phyloP scores from a whole-genome alignment of 192 early-diverging fungal genomes.

The Coemansia sp. region DNA sequence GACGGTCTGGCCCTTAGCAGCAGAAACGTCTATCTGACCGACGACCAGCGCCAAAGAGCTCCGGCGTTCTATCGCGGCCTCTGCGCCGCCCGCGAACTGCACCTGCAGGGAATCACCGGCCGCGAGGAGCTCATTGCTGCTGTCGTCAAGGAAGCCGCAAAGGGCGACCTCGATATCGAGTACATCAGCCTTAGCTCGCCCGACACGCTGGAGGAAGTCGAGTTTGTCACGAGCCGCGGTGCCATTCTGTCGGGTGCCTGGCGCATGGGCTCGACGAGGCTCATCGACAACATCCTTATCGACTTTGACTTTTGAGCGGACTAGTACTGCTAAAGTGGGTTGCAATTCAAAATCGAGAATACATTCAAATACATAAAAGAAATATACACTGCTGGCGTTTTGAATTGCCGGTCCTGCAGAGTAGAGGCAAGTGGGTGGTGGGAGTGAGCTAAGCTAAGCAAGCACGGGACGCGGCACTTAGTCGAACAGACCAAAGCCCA shows the following conservation, averaged over 20 bases:
- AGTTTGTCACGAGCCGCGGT: constrained; percentile 51
- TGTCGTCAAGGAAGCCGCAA: constrained; percentile 41
- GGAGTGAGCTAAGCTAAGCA: no score
- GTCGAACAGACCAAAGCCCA: constrained; percentile 92
- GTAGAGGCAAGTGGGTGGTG: no score
- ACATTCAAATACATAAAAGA: background rate
- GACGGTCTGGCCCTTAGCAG: constrained; percentile 90
- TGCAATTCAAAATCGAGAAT: background rate
- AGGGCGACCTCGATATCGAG: constrained; percentile 63
- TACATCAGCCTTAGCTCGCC: constrained; percentile 82
- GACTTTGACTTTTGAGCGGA: constrained; percentile 51
- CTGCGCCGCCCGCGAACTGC: constrained; percentile 51
- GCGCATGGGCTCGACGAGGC: constrained; percentile 78
- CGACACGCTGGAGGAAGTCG: constrained; percentile 58
- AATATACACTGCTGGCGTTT: background rate
- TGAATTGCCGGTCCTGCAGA: no score
- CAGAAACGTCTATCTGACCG: constrained; percentile 80
- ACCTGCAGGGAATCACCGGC: constrained; percentile 19
- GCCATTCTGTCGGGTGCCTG: constrained; percentile 85
- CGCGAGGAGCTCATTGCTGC: constrained; percentile 47
- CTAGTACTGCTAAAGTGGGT: no score
- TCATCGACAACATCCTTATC: constrained; percentile 91
- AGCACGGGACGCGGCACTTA: no score
- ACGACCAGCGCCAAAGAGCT: constrained; percentile 64
- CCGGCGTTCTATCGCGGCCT: constrained; percentile 74